Evolutionary conservation across 352 stramenopile species (phyloP), one percentile per base, ranked within the genome.

Genomic region (Pythium chondricola): DNA sequence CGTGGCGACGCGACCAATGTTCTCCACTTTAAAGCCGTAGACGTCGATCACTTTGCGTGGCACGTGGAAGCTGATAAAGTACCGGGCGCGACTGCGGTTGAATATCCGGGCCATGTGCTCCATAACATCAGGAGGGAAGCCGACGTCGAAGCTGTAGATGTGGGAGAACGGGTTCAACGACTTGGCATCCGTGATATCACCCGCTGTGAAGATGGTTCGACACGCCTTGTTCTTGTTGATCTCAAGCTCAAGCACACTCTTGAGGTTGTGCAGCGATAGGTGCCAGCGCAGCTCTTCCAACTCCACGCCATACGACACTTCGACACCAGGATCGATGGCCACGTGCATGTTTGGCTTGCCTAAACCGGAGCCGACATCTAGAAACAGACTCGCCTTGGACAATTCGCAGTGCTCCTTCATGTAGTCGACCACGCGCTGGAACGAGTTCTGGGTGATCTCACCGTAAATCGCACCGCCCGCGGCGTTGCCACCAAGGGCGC

Each of bases 111-210:
- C 85, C 44, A 98, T 86, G 45, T 92, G 67, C 49, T 95, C 65
- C 74, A 98, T 98, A 14, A 98, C 86, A 31, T 80, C 63, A 2
- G 95, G 95, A n/a, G 96, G 96, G 60, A 99, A 98, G 13, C 95
- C 96, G 47, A 98, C 95, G 49, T 98, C 95, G 63, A 98, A 98
- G 78, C 97, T 98, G 68, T 99, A 99, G 18, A 98, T 83, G 67
- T 99, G 96, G 6, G 95, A 98, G 57, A 98, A 98, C 0, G 95
- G 95, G 67, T 98, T 90, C 31, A 98, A 94, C 25, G 82, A 95
- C 27, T 85, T 73, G 0, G 94, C 95, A 52, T 95, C 64, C 10
- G 83, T 97, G 50, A 99, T 98, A 65, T 99, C 93, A 9, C 89
- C 92, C 7, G 88, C 80, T 2, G 89, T 84, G 53, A 99, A 98